phyloP scores from a whole-genome alignment of 1,139 yeast genomes.

The Hansenula lynferdii region DNA sequence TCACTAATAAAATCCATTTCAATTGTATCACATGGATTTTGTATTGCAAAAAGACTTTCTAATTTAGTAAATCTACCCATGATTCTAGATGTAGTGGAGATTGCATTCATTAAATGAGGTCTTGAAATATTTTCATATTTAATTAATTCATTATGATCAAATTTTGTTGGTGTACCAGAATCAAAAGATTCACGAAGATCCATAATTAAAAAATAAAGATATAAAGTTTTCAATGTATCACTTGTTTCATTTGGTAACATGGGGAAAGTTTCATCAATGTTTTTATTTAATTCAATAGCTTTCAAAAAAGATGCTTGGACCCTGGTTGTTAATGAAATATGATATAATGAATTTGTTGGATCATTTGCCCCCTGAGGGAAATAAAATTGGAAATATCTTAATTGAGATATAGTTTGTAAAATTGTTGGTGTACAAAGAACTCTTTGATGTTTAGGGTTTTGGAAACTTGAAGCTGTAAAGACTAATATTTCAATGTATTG shows the following conservation, averaged over 20 bases:
- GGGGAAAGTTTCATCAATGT: neutral
- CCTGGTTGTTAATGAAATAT: neutral
- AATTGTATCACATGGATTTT: slow-evolving; percentile 1
- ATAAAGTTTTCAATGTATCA: neutral
- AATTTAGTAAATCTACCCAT: neutral
- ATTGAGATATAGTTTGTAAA: neutral
- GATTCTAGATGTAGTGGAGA: neutral
- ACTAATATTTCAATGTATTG: neutral
- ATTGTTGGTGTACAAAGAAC: neutral
- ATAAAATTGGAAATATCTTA: neutral
- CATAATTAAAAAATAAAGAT: neutral
- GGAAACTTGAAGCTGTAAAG: neutral
- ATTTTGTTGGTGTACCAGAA: neutral
- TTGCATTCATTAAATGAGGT: neutral
- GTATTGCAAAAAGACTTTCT: neutral
- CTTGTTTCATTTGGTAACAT: neutral
- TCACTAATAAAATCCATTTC: neutral
- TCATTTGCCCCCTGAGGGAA: neutral
- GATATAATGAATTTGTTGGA: neutral
- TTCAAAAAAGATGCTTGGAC: neutral
- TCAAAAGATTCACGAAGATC: neutral
- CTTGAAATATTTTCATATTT: neutral
- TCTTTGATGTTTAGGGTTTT: neutral
- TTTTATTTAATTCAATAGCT: neutral
- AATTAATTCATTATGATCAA: neutral